Evolutionary conservation across 2,329 filamentous ascomycete species (phyloP), one percentile per base, ranked within the genome.

Genomic region (Kalmusia sp.): DNA sequence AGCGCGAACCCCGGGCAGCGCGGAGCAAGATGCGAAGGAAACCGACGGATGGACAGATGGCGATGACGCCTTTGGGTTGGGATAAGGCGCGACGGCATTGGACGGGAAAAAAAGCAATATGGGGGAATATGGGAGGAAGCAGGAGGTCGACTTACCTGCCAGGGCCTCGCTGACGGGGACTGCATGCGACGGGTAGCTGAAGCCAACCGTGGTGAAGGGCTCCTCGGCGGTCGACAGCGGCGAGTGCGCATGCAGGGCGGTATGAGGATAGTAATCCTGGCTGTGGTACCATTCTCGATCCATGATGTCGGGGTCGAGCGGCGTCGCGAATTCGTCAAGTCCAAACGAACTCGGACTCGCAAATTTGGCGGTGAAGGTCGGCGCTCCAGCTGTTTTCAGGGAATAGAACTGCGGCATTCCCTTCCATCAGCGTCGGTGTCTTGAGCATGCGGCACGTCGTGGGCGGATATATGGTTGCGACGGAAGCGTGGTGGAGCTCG

Each of bases 261-360:
- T 46, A 44, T 55, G 53, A 25, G 37, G 60, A 55, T 54, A 59
- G 35, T 57, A 57, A 44, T 49, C 54, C 51, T 57, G 52, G 52
- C 60, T 54, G 41, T 65, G 55, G 48, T 59, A 61, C 49, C 66
- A 65, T 27, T 66, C 61, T 31, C 65, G 53, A 35, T 69, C 68
- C 52, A 72, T 61, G 24, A 63, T 51, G 54, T 63, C 51, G 48
- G 68, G 54, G 49, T 66, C 67, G 47, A 51, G 17, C 31, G 70
- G 60, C 25, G 62, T 57, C 44, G 64, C 61, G 67, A 67, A 68
- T 12, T 57, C 59, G 52, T 74, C 70, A 73, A 65, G 65, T 72
- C 71, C 71, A 74, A 66, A 73, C 67, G 65, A 74, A 74, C 58
- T 74, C 71, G 62, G 67, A 69, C 57, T 72, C 57, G 67, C 71